phyloP scores from a whole-genome alignment of 2,329 filamentous ascomycete species.

The Ophiocordyceps unilateralis region DNA sequence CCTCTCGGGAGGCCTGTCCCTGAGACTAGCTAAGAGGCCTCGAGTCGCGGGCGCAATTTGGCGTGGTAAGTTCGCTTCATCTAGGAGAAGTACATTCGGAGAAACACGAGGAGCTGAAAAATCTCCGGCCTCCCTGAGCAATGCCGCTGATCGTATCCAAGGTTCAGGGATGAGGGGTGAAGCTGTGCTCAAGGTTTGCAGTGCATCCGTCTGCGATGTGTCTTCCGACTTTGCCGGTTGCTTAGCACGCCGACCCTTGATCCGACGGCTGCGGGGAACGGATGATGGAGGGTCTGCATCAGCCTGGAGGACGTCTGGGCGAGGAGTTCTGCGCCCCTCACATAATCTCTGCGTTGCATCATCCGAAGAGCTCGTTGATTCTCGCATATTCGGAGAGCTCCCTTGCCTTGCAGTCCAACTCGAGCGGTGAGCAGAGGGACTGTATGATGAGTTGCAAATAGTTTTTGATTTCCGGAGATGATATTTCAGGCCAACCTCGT shows the following conservation, averaged over 20 bases:
- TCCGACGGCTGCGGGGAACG: too few species aligned
- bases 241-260: neutral
- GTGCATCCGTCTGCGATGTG: neutral
- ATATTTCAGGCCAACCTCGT: constrained; percentile 39
- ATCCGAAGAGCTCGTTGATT: neutral
- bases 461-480: constrained; percentile 37
- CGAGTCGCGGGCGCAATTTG: neutral
- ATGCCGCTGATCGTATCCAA: neutral
- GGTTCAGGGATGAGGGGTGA: neutral
- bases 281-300: neutral
- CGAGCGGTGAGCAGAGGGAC: constrained; percentile 2
- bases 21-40: neutral
- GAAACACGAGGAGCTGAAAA: neutral
- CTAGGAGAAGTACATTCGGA: neutral
- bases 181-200: neutral
- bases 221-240: neutral
- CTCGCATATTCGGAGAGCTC: neutral
- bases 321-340: too few species aligned
- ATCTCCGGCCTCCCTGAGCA: neutral
- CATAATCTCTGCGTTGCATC: neutral
- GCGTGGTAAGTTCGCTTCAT: neutral
- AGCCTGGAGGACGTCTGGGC: neutral
- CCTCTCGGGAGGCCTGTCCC: neutral
- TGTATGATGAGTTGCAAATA: constrained; percentile 30
- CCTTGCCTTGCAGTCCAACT: constrained; percentile 6